Percentiles rank a stretch among this genome's conserved stretches.
Conservation (phyloP, 306 rosid species). For the Mimosa bimucronata region DNA sequence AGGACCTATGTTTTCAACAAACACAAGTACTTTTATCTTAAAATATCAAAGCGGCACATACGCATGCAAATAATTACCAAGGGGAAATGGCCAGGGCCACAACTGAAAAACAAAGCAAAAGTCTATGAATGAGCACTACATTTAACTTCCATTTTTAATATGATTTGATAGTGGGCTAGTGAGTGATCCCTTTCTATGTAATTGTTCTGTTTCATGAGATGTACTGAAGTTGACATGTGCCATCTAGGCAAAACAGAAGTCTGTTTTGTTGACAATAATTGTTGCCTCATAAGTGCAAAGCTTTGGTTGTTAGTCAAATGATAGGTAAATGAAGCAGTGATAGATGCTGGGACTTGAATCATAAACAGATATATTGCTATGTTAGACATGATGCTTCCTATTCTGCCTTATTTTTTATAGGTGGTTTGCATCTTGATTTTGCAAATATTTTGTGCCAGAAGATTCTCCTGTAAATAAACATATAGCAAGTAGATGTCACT, state of each 20-base stretch:
- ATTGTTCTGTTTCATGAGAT: slow-evolving; percentile 34
- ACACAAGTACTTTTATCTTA: slow-evolving; percentile 36
- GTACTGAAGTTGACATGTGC: slow-evolving; percentile 34
- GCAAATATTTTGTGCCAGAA: not conserved
- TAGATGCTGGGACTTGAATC: slow-evolving; percentile 27
- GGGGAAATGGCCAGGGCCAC: slow-evolving; percentile 13
- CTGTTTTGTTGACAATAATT: slow-evolving; percentile 39
- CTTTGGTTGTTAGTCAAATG: slow-evolving; percentile 33
- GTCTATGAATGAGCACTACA: slow-evolving; percentile 32
- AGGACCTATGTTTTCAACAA: slow-evolving; percentile 43
- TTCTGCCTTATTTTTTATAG: slow-evolving; percentile 11
- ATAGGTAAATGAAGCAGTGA: slow-evolving; percentile 42
- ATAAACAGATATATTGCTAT: not conserved
- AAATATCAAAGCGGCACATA: slow-evolving; percentile 32
- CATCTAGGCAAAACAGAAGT: slow-evolving; percentile 32
- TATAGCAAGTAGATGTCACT: not conserved
- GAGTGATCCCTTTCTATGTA: slow-evolving; percentile 28
- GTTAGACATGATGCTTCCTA: not conserved
- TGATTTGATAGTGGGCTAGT: slow-evolving; percentile 33
- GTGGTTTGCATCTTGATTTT: slow-evolving; percentile 17
- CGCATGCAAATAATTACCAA: slow-evolving; percentile 35
- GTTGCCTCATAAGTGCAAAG: slow-evolving; percentile 34
- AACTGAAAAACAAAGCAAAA: slow-evolving; percentile 33
- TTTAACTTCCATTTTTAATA: slow-evolving; percentile 22
- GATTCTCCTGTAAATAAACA: not conserved